Evolutionary conservation across 225 moss, liverwort and hornwort genomes (phyloP), one percentile per base, ranked within the genome.

Genomic region (Sphagnum tenellum): DNA sequence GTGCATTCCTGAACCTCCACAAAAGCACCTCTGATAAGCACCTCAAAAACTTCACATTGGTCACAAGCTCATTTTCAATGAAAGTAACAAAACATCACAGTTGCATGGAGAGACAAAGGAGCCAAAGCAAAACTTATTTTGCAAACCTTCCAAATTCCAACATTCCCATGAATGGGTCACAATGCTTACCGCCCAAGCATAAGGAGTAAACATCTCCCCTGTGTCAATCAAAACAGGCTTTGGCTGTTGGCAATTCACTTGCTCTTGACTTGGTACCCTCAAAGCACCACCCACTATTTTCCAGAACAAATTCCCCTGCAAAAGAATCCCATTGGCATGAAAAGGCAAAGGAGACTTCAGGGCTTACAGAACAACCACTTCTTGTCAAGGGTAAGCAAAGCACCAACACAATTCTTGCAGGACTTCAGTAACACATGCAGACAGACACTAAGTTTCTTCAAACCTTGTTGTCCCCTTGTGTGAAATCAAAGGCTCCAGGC

Each of bases 191-290:
- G 98, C 88, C 98, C 93, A 98, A 47, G 88, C 89, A 69, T 93
- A 98, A 44, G 98, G 98, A 45, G 80, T 79, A 58, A 13, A 74
- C 89, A 93, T 93, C 60, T 90, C 93, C 62, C 98, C 93, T 12
- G 86, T 93, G 62, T 98, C 93, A 71, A 98, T 98, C 50, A 98
- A 85, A 67, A 98, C 63, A 53, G 98, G 98, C 70, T 98, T 98
- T 64, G 98, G 98, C 64, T 79, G 73, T 63, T 98, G 98, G 78
- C 98, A 98, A 13, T 74, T 77, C 49, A 79, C 64, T 66, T 93
- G 93, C 64, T 84, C 67, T 64, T 77, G 74, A 57, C 83, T 70
- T 62, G 98, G 98, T 29, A 64, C 70, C 73, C 91, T 93, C 8
- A 98, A 63, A 29, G 82, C 75, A 47, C 79, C 79, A 69, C 98